phyloP scores from a whole-genome alignment of 2,329 filamentous ascomycete species.

The Pleoardoris graminearum region DNA sequence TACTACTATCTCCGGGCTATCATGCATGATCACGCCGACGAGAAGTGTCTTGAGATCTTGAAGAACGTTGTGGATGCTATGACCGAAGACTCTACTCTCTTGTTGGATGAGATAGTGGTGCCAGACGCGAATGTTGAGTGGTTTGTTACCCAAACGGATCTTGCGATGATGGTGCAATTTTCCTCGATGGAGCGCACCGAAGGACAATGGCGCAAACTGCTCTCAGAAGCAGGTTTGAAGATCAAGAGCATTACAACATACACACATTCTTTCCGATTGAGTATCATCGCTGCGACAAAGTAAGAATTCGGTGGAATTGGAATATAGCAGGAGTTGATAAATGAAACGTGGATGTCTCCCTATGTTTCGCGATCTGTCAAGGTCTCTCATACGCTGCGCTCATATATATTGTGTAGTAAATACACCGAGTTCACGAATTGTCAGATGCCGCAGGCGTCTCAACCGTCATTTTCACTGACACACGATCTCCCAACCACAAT shows the following conservation, averaged over 20 bases:
- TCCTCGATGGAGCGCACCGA: slow-evolving; percentile 43
- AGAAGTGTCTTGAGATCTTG: slow-evolving; percentile 42
- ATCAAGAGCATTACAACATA: not conserved
- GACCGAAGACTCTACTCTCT: slow-evolving; percentile 40
- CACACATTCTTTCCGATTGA: not conserved
- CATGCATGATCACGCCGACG: slow-evolving; percentile 48
- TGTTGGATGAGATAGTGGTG: slow-evolving; percentile 51
- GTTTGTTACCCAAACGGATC: slow-evolving; percentile 41
- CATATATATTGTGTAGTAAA: too few relatives aligned
- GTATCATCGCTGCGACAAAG: not conserved
- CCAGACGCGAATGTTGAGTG: slow-evolving; percentile 41
- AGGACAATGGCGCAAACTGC: slow-evolving; percentile 39
- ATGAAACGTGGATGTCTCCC: not conserved
- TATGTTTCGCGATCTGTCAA: not conserved
- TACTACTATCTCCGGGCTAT: slow-evolving; percentile 47
- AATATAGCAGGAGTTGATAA: not conserved
- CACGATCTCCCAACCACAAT: too few relatives aligned
- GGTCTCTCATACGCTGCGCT: not conserved
- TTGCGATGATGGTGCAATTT: slow-evolving; percentile 46
- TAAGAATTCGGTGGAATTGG: not conserved
- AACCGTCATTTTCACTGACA: too few relatives aligned
- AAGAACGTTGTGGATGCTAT: slow-evolving; percentile 40
- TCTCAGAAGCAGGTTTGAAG: slow-evolving; percentile 13
- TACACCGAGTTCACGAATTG: too few relatives aligned
- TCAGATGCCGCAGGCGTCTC: too few relatives aligned